Evolutionary conservation across 2,329 filamentous ascomycete genomes (phyloP), one percentile per base, ranked within the genome.

Genomic region (Simplicillium sp.): DNA sequence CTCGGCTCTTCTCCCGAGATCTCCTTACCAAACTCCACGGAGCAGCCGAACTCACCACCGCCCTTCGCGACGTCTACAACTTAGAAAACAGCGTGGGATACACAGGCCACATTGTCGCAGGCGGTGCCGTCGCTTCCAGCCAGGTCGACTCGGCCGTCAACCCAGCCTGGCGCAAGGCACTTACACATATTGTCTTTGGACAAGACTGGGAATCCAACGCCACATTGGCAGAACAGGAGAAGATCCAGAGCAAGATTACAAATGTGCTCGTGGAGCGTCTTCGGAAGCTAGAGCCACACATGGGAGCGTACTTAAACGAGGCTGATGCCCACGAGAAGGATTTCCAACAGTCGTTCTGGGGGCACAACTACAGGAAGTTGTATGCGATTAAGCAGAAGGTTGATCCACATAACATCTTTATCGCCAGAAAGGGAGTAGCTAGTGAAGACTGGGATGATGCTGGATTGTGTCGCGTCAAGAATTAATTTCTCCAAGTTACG

Each of bases 141-240:
- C 54, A 51, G 17, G 48, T 61, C 17, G 51, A 61, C 43, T 62
- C 55, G 43, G 61, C 64, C 1, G 47, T 64, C 4, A 65, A 65
- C 44, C 63, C 65, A 1, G 61, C 61, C 2, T 69, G 65, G 60
- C 54, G 65, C 20, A 55, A 58, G 16, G 54, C 64, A 9, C 44
- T 59, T n/a, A 50, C 54, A n/a, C 61, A 64, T 39, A 44, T 64
- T 34, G 48, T 55, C 12, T 51, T 57, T 28, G 41, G 48, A 7
- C 41, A 52, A 4, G 39, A 31, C 12, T 59, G 60, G 59, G 16
- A 39, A 38, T 29, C 40, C 36, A 46, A 42, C 41, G 41, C 57
- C 9, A 53, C 52, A 7, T 40, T 55, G 14, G 51, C 48, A 4
- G 48, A 56, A 37, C 49, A 57, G 34, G 29, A 41, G 11, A 49